Evolutionary conservation across 192 early-diverging fungal species (phyloP).

Genomic region (Phycomyces blakesleeanus): DNA sequence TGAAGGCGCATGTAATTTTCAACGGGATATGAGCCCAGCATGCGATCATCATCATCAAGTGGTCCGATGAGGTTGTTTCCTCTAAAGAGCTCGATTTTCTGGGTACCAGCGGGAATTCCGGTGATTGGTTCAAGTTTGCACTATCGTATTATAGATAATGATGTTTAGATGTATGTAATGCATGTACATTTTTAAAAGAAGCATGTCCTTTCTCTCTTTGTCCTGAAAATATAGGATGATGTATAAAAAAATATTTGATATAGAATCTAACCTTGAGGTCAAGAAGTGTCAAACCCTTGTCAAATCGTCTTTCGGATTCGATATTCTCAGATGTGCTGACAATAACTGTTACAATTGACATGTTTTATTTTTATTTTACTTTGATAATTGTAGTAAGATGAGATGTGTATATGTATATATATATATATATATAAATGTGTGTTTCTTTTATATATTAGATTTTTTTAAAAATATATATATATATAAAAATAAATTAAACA

Average conservation of each 20-base stretch:
- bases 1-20: conserved; percentile 78
- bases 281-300: conserved; percentile 63
- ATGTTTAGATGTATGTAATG: too few relatives aligned
- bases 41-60: conserved; percentile 54
- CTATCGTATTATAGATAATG: conserved; percentile 28
- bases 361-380: too few relatives aligned
- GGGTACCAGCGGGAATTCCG: conserved; percentile 71
- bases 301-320: conserved; percentile 85
- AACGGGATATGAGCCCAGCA: conserved; percentile 87
- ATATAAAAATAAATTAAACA: too few relatives aligned
- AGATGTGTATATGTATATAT: too few relatives aligned
- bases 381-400: too few relatives aligned
- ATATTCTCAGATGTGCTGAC: conserved; percentile 72
- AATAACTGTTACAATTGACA: conserved; percentile 88
- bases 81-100: conserved; percentile 60
- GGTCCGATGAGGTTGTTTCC: conserved; percentile 46
- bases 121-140: conserved; percentile 88
- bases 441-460: too few relatives aligned
- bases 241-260: background rate
- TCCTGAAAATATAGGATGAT: too few relatives aligned
- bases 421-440: too few relatives aligned
- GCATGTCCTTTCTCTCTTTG: too few relatives aligned
- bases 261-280: conserved; percentile 61
- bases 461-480: too few relatives aligned
- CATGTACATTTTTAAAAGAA: too few relatives aligned